A percentile compares a stretch with the other conserved stretches of the same genome.
These are phyloP conservation scores for Fremontodendron californicum DNA, from an alignment of 345 rosid species.

Conservation along the genomic window DNA sequence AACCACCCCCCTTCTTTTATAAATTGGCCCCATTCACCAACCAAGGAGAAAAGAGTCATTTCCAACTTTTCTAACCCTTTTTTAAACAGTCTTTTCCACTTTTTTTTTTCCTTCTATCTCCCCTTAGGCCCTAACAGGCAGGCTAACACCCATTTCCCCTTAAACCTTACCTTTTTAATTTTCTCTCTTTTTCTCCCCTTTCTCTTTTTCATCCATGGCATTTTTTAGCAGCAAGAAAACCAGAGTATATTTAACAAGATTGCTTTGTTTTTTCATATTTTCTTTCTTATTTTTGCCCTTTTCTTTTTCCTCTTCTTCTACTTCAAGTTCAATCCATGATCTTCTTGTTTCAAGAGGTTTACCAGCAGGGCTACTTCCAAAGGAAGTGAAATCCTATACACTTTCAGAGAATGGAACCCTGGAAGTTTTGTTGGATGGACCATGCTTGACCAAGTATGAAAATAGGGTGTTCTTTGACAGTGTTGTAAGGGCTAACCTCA, in stretches of 20 bases:
- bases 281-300: constrained; percentile 10
- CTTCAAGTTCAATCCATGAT: constrained; percentile 52
- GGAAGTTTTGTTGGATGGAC: constrained; percentile 69
- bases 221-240: constrained; percentile 18
- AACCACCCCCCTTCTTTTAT: background rate
- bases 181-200: background rate
- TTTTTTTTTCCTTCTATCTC: constrained; percentile 5
- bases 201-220: constrained; percentile 24
- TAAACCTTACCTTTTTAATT: background rate
- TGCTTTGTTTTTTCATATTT: constrained; percentile 5
- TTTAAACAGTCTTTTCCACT: constrained; percentile 31
- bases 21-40: constrained; percentile 30
- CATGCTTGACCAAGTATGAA: constrained; percentile 71
- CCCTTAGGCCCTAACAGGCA: background rate
- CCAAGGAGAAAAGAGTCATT: constrained; percentile 34
- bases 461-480: constrained; percentile 60
- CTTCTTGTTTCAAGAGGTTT: constrained; percentile 72
- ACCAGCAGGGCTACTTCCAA: constrained; percentile 79
- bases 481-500: constrained; percentile 76
- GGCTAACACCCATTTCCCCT: background rate
- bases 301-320: constrained; percentile 6
- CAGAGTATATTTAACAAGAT: constrained; percentile 4
- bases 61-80: background rate
- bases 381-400: constrained; percentile 64
- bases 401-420: constrained; percentile 58